Conservation (phyloP, 2,329 filamentous ascomycete genomes). For the Botryotinia narcissicola region DNA sequence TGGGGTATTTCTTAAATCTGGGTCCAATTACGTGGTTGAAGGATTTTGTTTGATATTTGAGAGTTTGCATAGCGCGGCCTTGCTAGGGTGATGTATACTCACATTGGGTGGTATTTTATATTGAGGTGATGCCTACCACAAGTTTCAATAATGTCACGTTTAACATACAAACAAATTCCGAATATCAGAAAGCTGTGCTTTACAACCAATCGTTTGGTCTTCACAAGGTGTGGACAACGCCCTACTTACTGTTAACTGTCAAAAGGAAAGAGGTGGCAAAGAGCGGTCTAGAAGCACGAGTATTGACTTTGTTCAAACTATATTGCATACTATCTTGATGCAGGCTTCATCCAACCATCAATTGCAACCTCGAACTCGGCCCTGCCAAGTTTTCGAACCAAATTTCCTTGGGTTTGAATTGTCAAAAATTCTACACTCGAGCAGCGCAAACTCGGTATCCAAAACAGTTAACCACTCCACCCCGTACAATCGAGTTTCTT, state of each 20-base stretch:
- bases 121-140: background rate
- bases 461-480: background rate
- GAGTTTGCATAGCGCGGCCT: background rate
- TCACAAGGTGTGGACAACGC: background rate
- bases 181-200: background rate
- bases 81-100: background rate
- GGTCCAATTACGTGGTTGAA: background rate
- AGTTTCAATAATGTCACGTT: background rate
- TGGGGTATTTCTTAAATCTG: background rate
- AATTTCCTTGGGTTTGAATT: background rate
- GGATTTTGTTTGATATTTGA: background rate
- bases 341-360: slow-evolving; percentile 4
- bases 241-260: background rate
- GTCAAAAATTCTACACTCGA: background rate
- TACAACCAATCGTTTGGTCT: background rate
- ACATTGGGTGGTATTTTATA: background rate
- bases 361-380: background rate
- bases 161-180: no score
- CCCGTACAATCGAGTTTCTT: background rate
- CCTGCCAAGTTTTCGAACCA: background rate
- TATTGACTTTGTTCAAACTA: background rate
- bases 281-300: background rate
- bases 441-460: background rate
- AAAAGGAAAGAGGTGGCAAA: background rate
- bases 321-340: background rate